Conservation (phyloP, 2,329 filamentous ascomycete genomes). For the Fusarium stilboides region DNA sequence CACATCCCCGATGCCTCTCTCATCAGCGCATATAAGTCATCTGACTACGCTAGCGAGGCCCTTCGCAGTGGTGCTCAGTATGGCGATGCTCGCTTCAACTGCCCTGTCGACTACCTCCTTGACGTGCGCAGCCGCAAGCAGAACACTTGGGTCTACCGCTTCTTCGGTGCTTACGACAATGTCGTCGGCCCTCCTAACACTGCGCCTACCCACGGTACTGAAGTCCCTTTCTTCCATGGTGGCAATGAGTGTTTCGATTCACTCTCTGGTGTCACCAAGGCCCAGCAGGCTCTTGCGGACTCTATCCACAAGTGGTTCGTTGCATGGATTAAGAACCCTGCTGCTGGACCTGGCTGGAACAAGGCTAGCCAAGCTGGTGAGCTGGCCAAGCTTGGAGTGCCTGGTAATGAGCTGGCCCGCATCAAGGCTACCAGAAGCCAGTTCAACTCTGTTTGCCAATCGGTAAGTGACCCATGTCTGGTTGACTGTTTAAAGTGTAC, state of each 20-base stretch:
- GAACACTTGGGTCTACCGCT: slow-evolving; percentile 61
- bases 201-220: slow-evolving; percentile 48
- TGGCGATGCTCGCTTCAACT: slow-evolving; percentile 64
- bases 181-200: slow-evolving; percentile 52
- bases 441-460: slow-evolving; percentile 41
- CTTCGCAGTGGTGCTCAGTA: slow-evolving; percentile 60
- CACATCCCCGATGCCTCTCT: slow-evolving; percentile 38
- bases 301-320: slow-evolving; percentile 61
- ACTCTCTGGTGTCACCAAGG: slow-evolving; percentile 53
- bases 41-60: slow-evolving; percentile 56
- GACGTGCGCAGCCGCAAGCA: slow-evolving; percentile 57
- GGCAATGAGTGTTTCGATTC: slow-evolving; percentile 60
- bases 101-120: slow-evolving; percentile 57
- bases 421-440: slow-evolving; percentile 17
- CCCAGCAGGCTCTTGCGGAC: slow-evolving; percentile 59
- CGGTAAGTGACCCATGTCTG: slow-evolving; percentile 14
- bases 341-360: slow-evolving; percentile 59
- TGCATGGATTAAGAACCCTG: slow-evolving; percentile 61
- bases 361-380: slow-evolving; percentile 43
- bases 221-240: slow-evolving; percentile 63
- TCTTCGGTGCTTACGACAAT: slow-evolving; percentile 60
- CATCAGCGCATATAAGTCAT: slow-evolving; percentile 38
- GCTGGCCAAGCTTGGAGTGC: slow-evolving; percentile 44
- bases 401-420: slow-evolving; percentile 40
- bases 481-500: accelerated